These are phyloP conservation scores for Suillus americanus DNA, from an alignment of 768 basidiomycete genomes.

Conservation along the genomic window DNA sequence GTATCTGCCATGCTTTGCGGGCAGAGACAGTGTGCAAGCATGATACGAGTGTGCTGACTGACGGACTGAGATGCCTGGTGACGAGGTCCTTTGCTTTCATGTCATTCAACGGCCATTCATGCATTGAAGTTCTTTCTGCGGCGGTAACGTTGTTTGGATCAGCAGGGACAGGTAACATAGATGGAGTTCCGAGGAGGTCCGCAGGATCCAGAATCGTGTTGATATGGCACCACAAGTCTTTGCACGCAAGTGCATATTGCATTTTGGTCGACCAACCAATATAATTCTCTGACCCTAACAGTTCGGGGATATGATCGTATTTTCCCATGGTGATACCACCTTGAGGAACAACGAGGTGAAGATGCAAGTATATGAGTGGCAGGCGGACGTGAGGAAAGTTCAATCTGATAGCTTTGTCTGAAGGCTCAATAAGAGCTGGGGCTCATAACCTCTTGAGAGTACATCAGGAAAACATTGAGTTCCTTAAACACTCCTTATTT, in stretches of 20 bases:
- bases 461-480: too few species aligned
- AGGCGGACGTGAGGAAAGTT: too few species aligned
- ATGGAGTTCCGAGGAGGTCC: background rate
- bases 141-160: background rate
- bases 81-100: constrained; percentile 1
- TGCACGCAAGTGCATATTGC: background rate
- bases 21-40: background rate
- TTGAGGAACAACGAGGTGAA: too few species aligned
- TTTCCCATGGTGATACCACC: constrained; percentile 1
- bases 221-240: constrained; percentile 4
- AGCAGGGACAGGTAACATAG: background rate
- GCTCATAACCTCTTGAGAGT: too few species aligned
- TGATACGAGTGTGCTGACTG: background rate
- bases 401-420: too few species aligned
- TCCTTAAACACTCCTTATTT: too few species aligned
- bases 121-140: background rate
- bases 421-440: too few species aligned
- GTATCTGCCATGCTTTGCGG: background rate
- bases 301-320: constrained; percentile 12
- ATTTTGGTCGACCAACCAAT: constrained; percentile 1
- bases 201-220: background rate
- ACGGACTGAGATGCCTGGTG: fast-evolving
- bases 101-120: background rate
- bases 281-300: background rate
- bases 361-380: too few species aligned